phyloP scores from a whole-genome alignment of 1,284 basidiomycete genomes.

The Papiliotrema terrestris region DNA sequence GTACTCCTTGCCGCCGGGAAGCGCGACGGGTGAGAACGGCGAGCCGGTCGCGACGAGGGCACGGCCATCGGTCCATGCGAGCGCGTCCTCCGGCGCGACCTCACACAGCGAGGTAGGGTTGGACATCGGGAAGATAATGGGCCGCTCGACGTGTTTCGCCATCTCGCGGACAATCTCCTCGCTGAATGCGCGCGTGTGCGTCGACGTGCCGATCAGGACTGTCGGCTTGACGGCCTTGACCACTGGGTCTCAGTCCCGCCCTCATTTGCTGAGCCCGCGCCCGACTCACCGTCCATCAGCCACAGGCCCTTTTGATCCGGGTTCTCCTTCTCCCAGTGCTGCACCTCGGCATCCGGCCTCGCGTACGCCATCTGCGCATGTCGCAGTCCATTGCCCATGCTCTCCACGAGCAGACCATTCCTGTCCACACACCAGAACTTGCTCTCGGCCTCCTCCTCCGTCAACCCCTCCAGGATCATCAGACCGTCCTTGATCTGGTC shows the following conservation, averaged over 20 bases:
- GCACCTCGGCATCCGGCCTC: slow-evolving; percentile 48
- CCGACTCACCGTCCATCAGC: slow-evolving; percentile 49
- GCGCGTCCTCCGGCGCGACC: slow-evolving; percentile 55
- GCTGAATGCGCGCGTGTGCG: slow-evolving; percentile 72
- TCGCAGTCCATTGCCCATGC: slow-evolving; percentile 51
- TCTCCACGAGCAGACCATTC: slow-evolving; percentile 49
- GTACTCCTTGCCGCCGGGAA: slow-evolving; percentile 52
- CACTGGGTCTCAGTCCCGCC: slow-evolving; percentile 50
- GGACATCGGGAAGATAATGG: slow-evolving; percentile 77
- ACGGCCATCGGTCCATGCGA: slow-evolving; percentile 65
- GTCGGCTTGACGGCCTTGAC: slow-evolving; percentile 68
- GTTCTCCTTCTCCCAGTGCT: slow-evolving; percentile 44
- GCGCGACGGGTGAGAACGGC: slow-evolving; percentile 68
- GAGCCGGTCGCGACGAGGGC: slow-evolving; percentile 76
- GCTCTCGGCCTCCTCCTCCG: slow-evolving; percentile 60
- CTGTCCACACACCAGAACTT: slow-evolving; percentile 61
- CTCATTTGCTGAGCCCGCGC: no score
- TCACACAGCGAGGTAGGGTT: slow-evolving; percentile 76
- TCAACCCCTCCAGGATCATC: slow-evolving; percentile 59
- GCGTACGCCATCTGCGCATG: slow-evolving; percentile 49
- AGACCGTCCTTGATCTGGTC: slow-evolving; percentile 67
- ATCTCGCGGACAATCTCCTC: slow-evolving; percentile 67
- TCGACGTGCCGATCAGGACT: slow-evolving; percentile 79
- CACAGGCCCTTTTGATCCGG: slow-evolving; percentile 38
- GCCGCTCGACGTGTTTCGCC: slow-evolving; percentile 64